Conservation (phyloP, 2,329 filamentous ascomycete genomes). For the Sclerotiophoma versabilis region DNA sequence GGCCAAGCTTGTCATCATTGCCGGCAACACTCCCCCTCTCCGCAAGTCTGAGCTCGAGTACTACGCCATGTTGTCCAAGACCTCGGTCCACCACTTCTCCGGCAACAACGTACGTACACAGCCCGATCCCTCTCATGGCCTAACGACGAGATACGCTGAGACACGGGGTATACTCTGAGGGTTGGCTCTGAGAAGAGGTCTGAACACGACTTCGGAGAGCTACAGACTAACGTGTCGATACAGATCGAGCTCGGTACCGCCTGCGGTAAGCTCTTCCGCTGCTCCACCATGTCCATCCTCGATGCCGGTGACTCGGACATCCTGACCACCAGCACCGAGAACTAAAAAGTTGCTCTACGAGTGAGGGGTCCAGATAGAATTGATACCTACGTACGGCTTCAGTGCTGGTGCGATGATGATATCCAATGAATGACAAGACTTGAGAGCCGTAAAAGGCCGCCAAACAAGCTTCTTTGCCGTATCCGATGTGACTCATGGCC, state of each 20-base stretch:
- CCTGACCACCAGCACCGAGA: conserved; percentile 72
- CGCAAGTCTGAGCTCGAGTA: conserved; percentile 97
- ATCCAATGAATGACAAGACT: conserved; percentile 39
- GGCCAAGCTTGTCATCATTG: conserved; percentile 97
- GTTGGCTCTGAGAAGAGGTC: conserved; percentile 91
- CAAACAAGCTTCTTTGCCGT: not conserved
- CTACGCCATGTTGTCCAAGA: conserved; percentile 74
- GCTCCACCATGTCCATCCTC: conserved; percentile 95
- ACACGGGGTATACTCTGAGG: conserved; percentile 50
- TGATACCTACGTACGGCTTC: conserved; percentile 36
- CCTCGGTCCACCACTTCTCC: conserved; percentile 94
- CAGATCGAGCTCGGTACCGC: conserved; percentile 98
- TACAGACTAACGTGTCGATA: conserved; percentile 64
- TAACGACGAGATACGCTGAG: conserved; percentile 45
- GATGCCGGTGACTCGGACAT: conserved; percentile 97
- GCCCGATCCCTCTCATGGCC: conserved; percentile 45
- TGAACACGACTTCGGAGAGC: conserved; percentile 85
- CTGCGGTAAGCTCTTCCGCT: conserved; percentile 98
- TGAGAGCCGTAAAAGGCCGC: conserved; percentile 26
- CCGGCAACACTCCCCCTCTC: conserved; percentile 95
- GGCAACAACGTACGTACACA: conserved; percentile 93
- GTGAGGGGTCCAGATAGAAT: conserved; percentile 26
- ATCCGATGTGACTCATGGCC: conserved; percentile 5
- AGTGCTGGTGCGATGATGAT: conserved; percentile 29
- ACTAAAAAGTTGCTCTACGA: conserved; percentile 33